Base-by-base conservation (phyloP, 768 basidiomycete genomes). In the Pholiota microspora region DNA sequence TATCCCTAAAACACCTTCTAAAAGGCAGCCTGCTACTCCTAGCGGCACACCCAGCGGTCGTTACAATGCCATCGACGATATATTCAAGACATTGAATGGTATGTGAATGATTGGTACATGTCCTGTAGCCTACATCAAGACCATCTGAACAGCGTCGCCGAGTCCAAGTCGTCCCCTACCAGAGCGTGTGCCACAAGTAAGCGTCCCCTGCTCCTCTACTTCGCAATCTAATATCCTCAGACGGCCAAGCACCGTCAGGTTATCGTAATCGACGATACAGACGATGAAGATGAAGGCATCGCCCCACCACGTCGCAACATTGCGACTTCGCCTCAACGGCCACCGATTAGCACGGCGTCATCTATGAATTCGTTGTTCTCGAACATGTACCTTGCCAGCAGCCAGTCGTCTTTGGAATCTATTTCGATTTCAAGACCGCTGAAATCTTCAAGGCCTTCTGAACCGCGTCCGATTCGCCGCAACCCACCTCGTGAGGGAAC, bases 291-390 rank as follows among this genome's bases (percentile, higher is more conserved):
- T 2, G 27, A 48, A 48, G 46, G 46, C 32, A 29, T 32, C 23
- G 1, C 16, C 21, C 32, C 15, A 23, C 8, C 36, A 23, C 16
- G 4, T 27, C 28, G 24, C 6, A 18, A 2, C 2, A 15, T 21
- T 16, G 18, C 53, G 12, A 10, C 16, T 8, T 48, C n/a, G 25
- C 27, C 18, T 42, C 40, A 23, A 24, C 18, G 34, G 8, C 49
- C 38, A 6, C 21, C 31, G 12, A 23, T 53, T n/a, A 12, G 55
- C 12, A 42, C 44, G 8, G 34, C 49, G 18, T 59, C 61, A 0
- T 63, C 64, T 0, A 27, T 58, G 28, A 48, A 57, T 16, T 56
- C 60, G 1, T 10, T 55, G 9, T 55, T 49, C 12, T 40, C 46
- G 4, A 27, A 38, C 5, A 15, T 49, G 7, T 27, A 34, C 10